Conservation (phyloP, 2,329 filamentous ascomycete species). For the Arthrobotrys megalospora region DNA sequence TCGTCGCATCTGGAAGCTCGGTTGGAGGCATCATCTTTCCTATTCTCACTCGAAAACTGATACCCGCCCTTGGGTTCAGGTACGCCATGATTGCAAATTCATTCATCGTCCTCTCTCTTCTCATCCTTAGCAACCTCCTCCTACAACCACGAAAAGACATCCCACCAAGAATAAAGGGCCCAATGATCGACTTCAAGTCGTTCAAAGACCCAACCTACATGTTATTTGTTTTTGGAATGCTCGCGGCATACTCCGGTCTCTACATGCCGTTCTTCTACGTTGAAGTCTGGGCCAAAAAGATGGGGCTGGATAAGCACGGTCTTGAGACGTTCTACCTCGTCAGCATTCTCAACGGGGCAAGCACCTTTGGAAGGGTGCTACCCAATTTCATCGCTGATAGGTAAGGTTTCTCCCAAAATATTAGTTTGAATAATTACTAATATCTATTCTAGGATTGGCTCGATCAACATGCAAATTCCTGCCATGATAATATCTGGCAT, state of each 20-base stretch:
- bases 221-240: constrained; percentile 68
- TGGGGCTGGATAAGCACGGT: constrained; percentile 46
- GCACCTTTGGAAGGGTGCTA: constrained; percentile 69
- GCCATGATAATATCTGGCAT: constrained; percentile 68
- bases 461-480: constrained; percentile 58
- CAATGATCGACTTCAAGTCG: constrained; percentile 71
- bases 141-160: constrained; percentile 70
- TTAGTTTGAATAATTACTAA: neutral
- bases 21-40: constrained; percentile 78
- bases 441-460: constrained; percentile 36
- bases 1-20: constrained; percentile 74
- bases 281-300: constrained; percentile 56
- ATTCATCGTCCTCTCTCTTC: constrained; percentile 67
- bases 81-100: constrained; percentile 78
- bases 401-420: constrained; percentile 26
- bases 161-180: constrained; percentile 65
- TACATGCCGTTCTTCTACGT: constrained; percentile 72
- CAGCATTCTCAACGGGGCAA: constrained; percentile 69
- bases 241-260: constrained; percentile 68
- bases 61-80: constrained; percentile 75
- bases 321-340: constrained; percentile 68
- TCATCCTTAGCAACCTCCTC: constrained; percentile 70
- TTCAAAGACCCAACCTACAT: constrained; percentile 71
- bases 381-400: constrained; percentile 69
- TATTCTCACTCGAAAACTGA: constrained; percentile 72